phyloP scores from a whole-genome alignment of 495 filamentous ascomycete species.

The Immersiella caudata region DNA sequence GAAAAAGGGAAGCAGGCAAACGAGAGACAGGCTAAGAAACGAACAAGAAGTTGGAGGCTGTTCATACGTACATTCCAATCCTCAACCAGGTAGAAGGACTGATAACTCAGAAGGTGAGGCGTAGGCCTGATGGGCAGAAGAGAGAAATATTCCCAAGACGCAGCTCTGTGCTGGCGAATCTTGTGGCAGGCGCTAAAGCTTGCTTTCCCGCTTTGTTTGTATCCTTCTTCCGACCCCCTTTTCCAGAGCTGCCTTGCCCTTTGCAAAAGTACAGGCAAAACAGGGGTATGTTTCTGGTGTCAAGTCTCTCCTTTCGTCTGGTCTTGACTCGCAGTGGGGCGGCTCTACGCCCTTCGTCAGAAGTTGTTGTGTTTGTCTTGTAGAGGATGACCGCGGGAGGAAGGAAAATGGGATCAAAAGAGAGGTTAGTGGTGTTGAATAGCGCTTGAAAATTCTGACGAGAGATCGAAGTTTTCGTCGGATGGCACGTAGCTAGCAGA shows the following conservation, averaged over 20 bases:
- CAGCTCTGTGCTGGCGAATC: conserved; percentile 38
- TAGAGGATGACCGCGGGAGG: neutral
- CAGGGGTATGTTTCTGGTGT: conserved; percentile 15
- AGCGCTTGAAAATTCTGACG: neutral
- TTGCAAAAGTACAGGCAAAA: conserved; percentile 8
- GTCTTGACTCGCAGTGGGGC: conserved; percentile 18
- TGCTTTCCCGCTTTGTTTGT: conserved; percentile 12
- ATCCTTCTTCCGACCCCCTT: neutral
- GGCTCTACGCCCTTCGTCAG: neutral
- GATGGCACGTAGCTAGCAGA: neutral
- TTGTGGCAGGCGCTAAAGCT: conserved; percentile 27
- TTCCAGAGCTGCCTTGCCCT: conserved; percentile 2
- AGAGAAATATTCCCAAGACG: conserved; percentile 29
- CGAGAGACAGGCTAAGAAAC: conserved; percentile 15
- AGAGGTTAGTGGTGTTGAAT: neutral
- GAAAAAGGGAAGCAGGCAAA: conserved; percentile 18
- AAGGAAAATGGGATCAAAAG: neutral
- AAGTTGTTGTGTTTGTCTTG: neutral
- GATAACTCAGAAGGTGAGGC: conserved; percentile 24
- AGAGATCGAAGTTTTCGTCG: neutral
- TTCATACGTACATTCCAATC: conserved; percentile 44
- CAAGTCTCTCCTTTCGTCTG: neutral
- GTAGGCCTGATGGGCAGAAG: conserved; percentile 23
- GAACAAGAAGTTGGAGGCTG: conserved; percentile 29
- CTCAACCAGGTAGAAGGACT: conserved; percentile 28